These are phyloP conservation scores for Wickerhamomyces sp. DNA, from an alignment of 1,139 yeast genomes.

Conservation along the genomic window DNA sequence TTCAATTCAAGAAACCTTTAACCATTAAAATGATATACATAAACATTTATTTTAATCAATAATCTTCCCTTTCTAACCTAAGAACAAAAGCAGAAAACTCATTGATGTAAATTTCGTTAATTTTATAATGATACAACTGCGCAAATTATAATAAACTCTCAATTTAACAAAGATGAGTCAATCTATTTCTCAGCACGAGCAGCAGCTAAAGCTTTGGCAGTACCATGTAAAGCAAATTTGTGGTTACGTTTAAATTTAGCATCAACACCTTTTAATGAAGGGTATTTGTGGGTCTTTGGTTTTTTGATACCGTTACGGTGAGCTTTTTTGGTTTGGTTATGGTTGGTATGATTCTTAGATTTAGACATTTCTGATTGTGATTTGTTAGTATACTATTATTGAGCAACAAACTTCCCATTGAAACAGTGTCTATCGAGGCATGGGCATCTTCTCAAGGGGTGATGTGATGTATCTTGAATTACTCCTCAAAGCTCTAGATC, in stretches of 20 bases:
- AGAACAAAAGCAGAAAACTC: constrained; percentile 3
- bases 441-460: too few relatives aligned
- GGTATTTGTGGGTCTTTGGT: constrained; percentile 97
- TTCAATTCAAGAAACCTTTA: constrained; percentile 6
- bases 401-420: not conserved
- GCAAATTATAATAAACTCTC: not conserved
- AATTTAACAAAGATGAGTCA: not conserved
- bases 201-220: constrained; percentile 89
- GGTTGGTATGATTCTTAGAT: constrained; percentile 99
- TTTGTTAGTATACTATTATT: constrained; percentile 8
- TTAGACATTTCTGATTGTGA: constrained; percentile 62
- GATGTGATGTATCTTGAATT: too few relatives aligned
- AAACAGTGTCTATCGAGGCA: not conserved
- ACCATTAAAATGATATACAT: constrained; percentile 24
- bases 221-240: constrained; percentile 98
- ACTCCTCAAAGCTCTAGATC: too few relatives aligned
- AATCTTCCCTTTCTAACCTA: not conserved
- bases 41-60: constrained; percentile 5
- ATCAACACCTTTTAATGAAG: constrained; percentile 98
- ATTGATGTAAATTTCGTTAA: not conserved
- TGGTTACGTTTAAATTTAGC: constrained; percentile 99
- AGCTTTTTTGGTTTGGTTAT: constrained; percentile 99
- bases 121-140: constrained; percentile 1
- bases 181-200: constrained; percentile 43
- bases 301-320: constrained; percentile 99